Percentiles rank a stretch among this genome's conserved stretches.
Evolutionary conservation across 495 filamentous ascomycete species (phyloP).

Genomic region (Neohortaea acidophila): DNA sequence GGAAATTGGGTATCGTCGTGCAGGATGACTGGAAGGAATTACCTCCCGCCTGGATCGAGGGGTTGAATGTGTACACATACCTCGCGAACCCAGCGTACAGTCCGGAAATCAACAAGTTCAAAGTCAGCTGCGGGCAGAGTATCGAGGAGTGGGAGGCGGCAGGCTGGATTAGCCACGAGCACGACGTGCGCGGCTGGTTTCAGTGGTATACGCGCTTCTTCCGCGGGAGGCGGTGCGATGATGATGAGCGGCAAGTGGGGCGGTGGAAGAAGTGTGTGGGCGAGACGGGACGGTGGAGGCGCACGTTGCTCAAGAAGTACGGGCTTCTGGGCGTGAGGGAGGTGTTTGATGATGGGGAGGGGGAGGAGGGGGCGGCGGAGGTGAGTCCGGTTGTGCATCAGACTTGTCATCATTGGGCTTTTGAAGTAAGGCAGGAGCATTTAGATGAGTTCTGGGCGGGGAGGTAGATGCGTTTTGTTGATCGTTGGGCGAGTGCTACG

Average conservation of each 20-base stretch:
- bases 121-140: conserved; percentile 32
- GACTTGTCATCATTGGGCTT: conserved; percentile 38
- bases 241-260: conserved; percentile 34
- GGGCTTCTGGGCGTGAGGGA: conserved; percentile 28
- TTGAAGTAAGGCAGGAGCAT: conserved; percentile 31
- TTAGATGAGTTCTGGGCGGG: conserved; percentile 32
- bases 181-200: conserved; percentile 36
- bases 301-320: conserved; percentile 34
- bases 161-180: conserved; percentile 34
- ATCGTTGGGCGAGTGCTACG: not conserved
- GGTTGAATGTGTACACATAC: conserved; percentile 25
- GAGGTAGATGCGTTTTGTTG: too few species aligned
- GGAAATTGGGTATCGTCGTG: conserved; percentile 26
- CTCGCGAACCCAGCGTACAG: conserved; percentile 27
- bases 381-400: conserved; percentile 38
- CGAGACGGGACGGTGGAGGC: conserved; percentile 32
- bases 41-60: conserved; percentile 27
- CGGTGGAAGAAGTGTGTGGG: conserved; percentile 36
- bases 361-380: conserved; percentile 28
- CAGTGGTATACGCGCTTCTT: conserved; percentile 39
- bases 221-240: conserved; percentile 32
- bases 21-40: conserved; percentile 31
- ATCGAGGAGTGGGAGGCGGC: conserved; percentile 38
- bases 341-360: conserved; percentile 33
- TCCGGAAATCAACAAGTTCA: conserved; percentile 34